These are phyloP conservation scores for Artemisia argyi DNA, from an alignment of 129 eudicot genomes.

Conservation along the genomic window DNA sequence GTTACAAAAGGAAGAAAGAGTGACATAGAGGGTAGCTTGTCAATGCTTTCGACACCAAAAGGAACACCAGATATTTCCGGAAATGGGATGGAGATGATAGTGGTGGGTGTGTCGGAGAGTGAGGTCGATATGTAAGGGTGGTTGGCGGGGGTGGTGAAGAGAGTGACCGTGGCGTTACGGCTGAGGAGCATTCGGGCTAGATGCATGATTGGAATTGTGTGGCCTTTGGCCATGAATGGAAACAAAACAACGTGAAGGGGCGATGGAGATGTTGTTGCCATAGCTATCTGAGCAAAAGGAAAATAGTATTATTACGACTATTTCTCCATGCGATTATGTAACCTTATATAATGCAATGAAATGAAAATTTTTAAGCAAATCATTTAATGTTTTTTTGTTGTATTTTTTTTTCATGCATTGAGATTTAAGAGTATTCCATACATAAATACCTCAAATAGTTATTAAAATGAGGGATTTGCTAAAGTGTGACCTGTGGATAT, in stretches of 20 bases:
- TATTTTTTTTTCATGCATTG: no score
- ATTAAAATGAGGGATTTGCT: no score
- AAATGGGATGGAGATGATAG: slow-evolving; percentile 49
- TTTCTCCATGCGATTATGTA: no score
- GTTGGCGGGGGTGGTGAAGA: slow-evolving; percentile 68
- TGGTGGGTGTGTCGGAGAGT: slow-evolving; percentile 27
- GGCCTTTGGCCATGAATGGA: slow-evolving; percentile 62
- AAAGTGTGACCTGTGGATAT: no score
- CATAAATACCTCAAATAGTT: no score
- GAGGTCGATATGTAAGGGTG: slow-evolving; percentile 41
- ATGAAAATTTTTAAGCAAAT: no score
- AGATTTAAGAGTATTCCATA: no score
- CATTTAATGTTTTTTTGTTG: no score
- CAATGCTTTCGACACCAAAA: slow-evolving; percentile 26
- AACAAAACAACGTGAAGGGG: not conserved
- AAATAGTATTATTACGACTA: no score
- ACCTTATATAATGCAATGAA: no score
- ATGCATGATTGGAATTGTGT: slow-evolving; percentile 50
- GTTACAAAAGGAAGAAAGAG: slow-evolving; percentile 1
- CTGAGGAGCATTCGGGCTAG: slow-evolving; percentile 44
- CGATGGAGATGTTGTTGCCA: not conserved
- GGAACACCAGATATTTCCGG: slow-evolving; percentile 38
- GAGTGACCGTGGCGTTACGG: slow-evolving; percentile 42
- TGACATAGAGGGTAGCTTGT: slow-evolving; percentile 31
- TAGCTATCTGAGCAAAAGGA: not conserved